These are phyloP conservation scores for Singerocomus rubriflavus DNA, from an alignment of 1,284 basidiomycete species.

Conservation along the genomic window DNA sequence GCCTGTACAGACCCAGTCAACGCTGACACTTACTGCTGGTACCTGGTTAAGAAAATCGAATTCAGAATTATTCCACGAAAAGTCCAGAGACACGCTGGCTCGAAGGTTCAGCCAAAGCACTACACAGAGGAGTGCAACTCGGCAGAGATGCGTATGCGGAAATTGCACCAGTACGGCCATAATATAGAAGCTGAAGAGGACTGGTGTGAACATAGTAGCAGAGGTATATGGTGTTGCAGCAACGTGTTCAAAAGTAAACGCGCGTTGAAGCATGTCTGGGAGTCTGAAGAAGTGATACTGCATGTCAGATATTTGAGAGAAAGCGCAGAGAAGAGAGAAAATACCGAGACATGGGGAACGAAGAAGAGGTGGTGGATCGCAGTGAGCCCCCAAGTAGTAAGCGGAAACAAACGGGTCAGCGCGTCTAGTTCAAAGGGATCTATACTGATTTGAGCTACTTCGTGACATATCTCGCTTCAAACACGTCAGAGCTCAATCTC, in stretches of 20 bases:
- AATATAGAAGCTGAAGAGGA: constrained; percentile 15
- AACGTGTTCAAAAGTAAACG: constrained; percentile 17
- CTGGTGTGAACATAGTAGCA: constrained; percentile 19
- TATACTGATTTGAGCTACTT: too few species aligned
- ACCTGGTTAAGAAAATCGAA: constrained; percentile 24
- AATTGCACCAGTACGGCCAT: constrained; percentile 34
- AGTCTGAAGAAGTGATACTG: constrained; percentile 7
- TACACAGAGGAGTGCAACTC: constrained; percentile 26
- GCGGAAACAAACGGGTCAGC: not conserved
- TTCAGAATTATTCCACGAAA: constrained; percentile 18
- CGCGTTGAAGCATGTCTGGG: constrained; percentile 3
- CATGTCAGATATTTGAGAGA: constrained; percentile 4
- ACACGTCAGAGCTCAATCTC: too few species aligned
- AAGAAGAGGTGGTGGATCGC: not conserved
- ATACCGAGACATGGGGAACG: constrained; percentile 19
- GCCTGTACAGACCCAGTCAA: not conserved
- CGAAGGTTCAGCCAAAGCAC: constrained; percentile 18
- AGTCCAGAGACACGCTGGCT: constrained; percentile 19
- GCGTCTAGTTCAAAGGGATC: too few species aligned
- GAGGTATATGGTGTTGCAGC: constrained; percentile 23
- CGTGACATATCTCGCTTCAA: too few species aligned
- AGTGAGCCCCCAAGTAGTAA: not conserved
- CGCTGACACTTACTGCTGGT: constrained; percentile 18
- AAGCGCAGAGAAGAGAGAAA: not conserved
- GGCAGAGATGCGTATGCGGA: constrained; percentile 15